Percentiles rank a stretch among this genome's conserved stretches.
Evolutionary conservation across 805 yeast species (phyloP).

Genomic region (Ogataea corticis): DNA sequence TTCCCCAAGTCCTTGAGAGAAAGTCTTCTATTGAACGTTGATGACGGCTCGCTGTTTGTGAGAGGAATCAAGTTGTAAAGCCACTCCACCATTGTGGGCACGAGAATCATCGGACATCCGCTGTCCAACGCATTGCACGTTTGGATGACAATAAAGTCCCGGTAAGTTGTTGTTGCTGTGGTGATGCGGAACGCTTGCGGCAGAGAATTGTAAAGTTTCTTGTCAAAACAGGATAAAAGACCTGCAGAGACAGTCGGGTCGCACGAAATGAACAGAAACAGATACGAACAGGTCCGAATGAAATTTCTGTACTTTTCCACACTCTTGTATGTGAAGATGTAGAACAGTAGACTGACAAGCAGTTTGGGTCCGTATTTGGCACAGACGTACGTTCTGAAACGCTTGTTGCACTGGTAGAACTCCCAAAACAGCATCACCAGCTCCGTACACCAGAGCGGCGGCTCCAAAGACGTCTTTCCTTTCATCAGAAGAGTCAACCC

Average conservation of each 20-base stretch:
- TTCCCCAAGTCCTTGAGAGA: constrained; percentile 12
- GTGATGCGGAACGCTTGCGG: constrained; percentile 50
- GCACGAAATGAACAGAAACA: constrained; percentile 49
- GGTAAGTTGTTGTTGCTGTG: constrained; percentile 46
- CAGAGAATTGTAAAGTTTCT: constrained; percentile 44
- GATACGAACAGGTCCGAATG: constrained; percentile 51
- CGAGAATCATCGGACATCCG: constrained; percentile 36
- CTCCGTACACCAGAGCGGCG: constrained; percentile 54
- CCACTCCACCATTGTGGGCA: constrained; percentile 56
- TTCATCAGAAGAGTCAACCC: constrained; percentile 30
- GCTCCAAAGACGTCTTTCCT: constrained; percentile 22
- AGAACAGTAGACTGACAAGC: constrained; percentile 53
- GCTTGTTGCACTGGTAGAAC: constrained; percentile 67
- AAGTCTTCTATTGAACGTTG: constrained; percentile 19
- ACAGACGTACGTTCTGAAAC: constrained; percentile 47
- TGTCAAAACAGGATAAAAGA: constrained; percentile 47
- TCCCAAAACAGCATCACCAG: constrained; percentile 73
- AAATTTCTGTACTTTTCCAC: constrained; percentile 40
- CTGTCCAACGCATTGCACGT: constrained; percentile 43
- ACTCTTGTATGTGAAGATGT: constrained; percentile 51
- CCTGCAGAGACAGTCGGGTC: constrained; percentile 38
- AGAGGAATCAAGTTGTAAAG: constrained; percentile 61
- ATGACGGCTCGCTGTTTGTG: not conserved
- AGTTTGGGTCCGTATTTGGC: constrained; percentile 51
- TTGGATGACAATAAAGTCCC: constrained; percentile 65